Evolutionary conservation across 306 rosid genomes (phyloP), one percentile per base, ranked within the genome.

Genomic region (Heteromeles arbutifolia): DNA sequence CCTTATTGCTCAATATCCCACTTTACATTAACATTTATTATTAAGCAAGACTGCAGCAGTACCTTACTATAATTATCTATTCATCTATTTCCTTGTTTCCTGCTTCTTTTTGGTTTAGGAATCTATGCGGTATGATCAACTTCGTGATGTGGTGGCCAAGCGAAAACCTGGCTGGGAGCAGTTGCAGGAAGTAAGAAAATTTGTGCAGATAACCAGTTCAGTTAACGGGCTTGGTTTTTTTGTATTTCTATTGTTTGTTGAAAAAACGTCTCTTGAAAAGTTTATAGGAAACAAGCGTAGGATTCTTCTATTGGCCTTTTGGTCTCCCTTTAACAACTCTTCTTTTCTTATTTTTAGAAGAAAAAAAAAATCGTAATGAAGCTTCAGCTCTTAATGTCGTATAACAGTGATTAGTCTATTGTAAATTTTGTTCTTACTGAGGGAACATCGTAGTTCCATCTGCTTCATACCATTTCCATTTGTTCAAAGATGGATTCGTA

Each of bases 151-250:
- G 82, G 98, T 95, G 78, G 92, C 91, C 76, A 90, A 87, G 88
- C 79, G 91, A 79, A 89, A 86, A 71, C 97, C 97, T 66, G 98
- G 98, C 63, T 95, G 98, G 98, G 98, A 95, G 88, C 76, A 90
- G 79, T 84, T 90, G 83, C 97, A 95, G 81, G 91, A 95, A 67
- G 98, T 95, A 89, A 83, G 87, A 58, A 71, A 53, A 50, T 50
- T 76, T 78, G 62, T 63, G 80, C 21, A 58, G 79, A 76, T 65
- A 80, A 31, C 54, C 54, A 13, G 73, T 74, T 72, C 53, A 69
- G 37, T 13, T 19, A 48, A 32, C 24, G 15, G 39, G 57, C 26
- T 69, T 39, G 72, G 69, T 25, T 39, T 79, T 44, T 61, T 29
- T 48, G 48, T 58, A 15, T 31, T 32, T 50, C 19, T 69, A 50